Conservation (phyloP, 192 early-diverging fungal genomes). For the Mortierella alpina region DNA sequence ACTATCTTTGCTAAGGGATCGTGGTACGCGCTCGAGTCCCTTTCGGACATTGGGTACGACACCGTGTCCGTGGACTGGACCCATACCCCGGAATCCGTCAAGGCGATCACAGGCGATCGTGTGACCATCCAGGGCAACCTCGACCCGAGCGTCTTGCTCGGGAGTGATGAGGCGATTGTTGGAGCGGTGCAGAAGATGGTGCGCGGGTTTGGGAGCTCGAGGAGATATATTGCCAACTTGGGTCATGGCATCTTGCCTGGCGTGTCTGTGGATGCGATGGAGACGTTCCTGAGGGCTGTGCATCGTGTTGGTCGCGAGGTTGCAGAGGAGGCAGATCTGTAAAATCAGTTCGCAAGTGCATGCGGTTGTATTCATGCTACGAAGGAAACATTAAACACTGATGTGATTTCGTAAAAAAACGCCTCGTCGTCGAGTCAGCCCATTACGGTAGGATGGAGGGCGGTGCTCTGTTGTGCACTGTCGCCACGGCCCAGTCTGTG, state of each 20-base stretch:
- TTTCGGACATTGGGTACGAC: constrained; percentile 80
- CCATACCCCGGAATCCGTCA: constrained; percentile 71
- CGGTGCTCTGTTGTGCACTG: not conserved
- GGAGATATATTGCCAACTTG: constrained; percentile 90
- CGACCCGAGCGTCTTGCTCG: constrained; percentile 88
- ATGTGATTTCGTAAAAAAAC: not conserved
- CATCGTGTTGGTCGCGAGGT: constrained; percentile 63
- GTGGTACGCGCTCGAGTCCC: constrained; percentile 82
- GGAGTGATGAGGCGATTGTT: constrained; percentile 72
- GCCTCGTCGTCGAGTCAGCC: not conserved
- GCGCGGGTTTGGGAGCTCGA: constrained; percentile 73
- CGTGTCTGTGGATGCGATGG: constrained; percentile 72
- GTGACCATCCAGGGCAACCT: constrained; percentile 94
- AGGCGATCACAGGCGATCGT: constrained; percentile 52
- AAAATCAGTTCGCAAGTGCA: not conserved
- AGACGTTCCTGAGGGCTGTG: constrained; percentile 76
- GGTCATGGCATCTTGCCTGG: constrained; percentile 95
- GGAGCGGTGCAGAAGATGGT: constrained; percentile 82
- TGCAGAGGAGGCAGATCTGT: not conserved
- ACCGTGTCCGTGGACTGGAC: constrained; percentile 94
- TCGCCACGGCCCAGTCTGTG: not conserved
- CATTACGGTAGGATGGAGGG: not conserved
- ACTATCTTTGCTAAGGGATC: constrained; percentile 92
- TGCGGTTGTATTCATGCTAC: too few species aligned
- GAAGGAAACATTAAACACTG: too few species aligned